A percentile compares a stretch with the other conserved stretches of the same genome.
phyloP scores from a whole-genome alignment of 116 monocot species.

The Trichopus zeylanicus region DNA sequence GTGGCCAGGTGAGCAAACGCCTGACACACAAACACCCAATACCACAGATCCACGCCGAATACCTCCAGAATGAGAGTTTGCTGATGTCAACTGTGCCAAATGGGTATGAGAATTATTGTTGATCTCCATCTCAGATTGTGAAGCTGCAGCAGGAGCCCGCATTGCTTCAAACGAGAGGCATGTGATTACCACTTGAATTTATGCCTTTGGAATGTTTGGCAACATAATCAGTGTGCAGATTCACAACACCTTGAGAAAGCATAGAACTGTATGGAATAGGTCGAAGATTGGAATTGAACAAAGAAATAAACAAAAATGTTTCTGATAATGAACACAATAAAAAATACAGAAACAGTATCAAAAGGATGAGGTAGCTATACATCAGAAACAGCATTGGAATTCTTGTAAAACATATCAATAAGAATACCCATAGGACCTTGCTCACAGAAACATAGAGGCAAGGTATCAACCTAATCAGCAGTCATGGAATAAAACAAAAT shows the following conservation, averaged over 20 bases:
- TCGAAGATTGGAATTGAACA: not conserved
- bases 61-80: not conserved
- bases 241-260: not conserved
- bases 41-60: constrained; percentile 12
- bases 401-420: not conserved
- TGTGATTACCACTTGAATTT: not conserved
- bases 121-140: not conserved
- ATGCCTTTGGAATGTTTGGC: not conserved
- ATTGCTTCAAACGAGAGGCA: not conserved
- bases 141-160: not conserved
- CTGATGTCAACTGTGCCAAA: not conserved
- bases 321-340: not conserved
- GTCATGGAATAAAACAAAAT: not conserved
- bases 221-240: not conserved
- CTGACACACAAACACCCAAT: constrained; percentile 2
- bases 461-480: not conserved
- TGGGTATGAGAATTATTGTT: not conserved
- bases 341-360: not conserved
- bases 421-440: constrained; percentile 1
- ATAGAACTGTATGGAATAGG: not conserved
- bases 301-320: not conserved
- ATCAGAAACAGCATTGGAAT: not conserved
- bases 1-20: not conserved
- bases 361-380: not conserved
- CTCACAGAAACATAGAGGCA: not conserved